These are phyloP conservation scores for Curvularia sp. DNA, from an alignment of 2,329 filamentous ascomycete genomes.

Conservation along the genomic window DNA sequence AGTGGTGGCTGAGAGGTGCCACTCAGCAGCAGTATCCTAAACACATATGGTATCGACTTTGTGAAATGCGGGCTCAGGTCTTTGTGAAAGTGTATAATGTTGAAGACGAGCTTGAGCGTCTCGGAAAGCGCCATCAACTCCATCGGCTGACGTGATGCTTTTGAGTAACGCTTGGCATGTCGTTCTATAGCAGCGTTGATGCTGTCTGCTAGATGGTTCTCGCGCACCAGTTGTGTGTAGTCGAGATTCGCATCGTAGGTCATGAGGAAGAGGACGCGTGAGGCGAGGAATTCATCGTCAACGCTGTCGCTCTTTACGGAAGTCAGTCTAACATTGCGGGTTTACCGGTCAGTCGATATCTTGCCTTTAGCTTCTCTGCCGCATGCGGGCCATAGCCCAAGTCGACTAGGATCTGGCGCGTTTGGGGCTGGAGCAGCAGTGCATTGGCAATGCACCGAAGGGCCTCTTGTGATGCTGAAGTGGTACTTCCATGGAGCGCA, in stretches of 20 bases:
- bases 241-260: conserved; percentile 79
- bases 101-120: conserved; percentile 87
- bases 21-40: conserved; percentile 71
- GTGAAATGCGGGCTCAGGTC: conserved; percentile 69
- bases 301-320: conserved; percentile 65
- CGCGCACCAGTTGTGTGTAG: conserved; percentile 68
- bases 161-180: conserved; percentile 63
- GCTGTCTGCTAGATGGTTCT: conserved; percentile 71
- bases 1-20: conserved; percentile 70
- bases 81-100: conserved; percentile 78
- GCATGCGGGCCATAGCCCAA: conserved; percentile 71
- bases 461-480: conserved; percentile 70
- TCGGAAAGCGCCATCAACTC: conserved; percentile 82
- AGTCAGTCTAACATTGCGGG: conserved; percentile 8
- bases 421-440: conserved; percentile 71
- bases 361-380: conserved; percentile 71
- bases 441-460: conserved; percentile 87
- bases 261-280: conserved; percentile 79
- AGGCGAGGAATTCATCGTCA: conserved; percentile 86
- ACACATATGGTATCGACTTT: conserved; percentile 71
- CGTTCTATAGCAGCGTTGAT: conserved; percentile 73
- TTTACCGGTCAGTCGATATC: neutral
- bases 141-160: conserved; percentile 62
- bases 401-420: conserved; percentile 76
- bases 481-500: conserved; percentile 72